Base-by-base conservation (phyloP, 2,329 filamentous ascomycete genomes). In the Paraconiothyrium sp. region DNA sequence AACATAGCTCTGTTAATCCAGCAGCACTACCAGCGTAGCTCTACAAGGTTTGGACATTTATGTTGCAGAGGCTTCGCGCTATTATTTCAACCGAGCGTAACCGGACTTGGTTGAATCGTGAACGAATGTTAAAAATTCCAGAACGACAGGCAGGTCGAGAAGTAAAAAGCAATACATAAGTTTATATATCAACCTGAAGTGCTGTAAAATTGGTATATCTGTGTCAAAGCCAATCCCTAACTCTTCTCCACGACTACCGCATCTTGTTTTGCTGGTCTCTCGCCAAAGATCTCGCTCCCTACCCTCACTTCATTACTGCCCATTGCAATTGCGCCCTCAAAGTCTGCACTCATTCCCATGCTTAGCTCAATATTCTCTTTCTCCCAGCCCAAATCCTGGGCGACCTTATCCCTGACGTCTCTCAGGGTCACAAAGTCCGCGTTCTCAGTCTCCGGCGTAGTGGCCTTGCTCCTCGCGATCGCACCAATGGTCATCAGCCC, bases 271-370 rank as follows among this genome's bases (percentile, higher is more conserved):
- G 87, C 84, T 16, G 93, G 93, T 73, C 95, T 86, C 74, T 89
- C 83, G 1, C 95, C 95, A 77, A 99, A 99, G 60, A 99, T 97
- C 1, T 92, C 94, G 74, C 93, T 98, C 1, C 95, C 95, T 9
- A 99, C 88, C 60, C 95, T 86, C 6, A 99, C 94, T 84, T 98
- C 93, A 69, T 88, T 85, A 80, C 94, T 97, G 0, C 95, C 95
- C 83, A 93, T 83, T 13, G 79, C 81, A 73, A 98, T 90, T 0
- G 95, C 95, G 8, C 90, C 91, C 82, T 97, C 94, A 78, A 94
- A 99, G 79, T 99, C 95, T 73, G 92, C 89, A 76, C 93, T 97
- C 95, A 99, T 99, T 7, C 94, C 94, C 94, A 99, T 99, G 79
- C 94, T 97, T 79, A 98, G 79, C 83, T 97, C 93, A 71, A 97